phyloP scores from a whole-genome alignment of 306 rosid genomes.

The Vicia faba region DNA sequence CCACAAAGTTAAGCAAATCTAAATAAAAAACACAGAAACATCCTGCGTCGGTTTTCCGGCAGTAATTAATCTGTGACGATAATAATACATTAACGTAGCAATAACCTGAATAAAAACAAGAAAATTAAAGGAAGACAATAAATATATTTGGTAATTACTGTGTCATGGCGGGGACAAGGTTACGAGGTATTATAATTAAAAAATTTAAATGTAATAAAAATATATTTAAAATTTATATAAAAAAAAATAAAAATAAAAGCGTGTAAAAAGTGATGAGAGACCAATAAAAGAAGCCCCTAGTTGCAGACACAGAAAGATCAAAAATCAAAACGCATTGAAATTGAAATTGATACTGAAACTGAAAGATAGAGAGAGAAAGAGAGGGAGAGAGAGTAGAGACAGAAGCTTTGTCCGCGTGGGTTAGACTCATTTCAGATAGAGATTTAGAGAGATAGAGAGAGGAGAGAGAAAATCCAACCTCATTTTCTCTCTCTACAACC shows the following conservation, averaged over 20 bases:
- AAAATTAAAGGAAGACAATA: background rate
- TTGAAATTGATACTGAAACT: constrained; percentile 29
- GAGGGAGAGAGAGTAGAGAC: constrained; percentile 16
- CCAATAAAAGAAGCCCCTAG: constrained; percentile 42
- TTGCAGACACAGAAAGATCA: constrained; percentile 39
- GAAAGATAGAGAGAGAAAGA: constrained; percentile 33
- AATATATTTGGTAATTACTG: background rate
- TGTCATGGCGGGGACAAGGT: constrained; percentile 68
- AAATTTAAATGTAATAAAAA: too few species aligned
- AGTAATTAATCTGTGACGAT: too few species aligned
- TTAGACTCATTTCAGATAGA: constrained; percentile 20
- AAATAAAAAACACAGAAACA: too few species aligned
- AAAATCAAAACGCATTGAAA: constrained; percentile 55
- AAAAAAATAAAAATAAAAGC: constrained; percentile 40
- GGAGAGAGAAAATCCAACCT: constrained; percentile 43
- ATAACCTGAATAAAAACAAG: constrained; percentile 11
- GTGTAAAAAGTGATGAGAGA: constrained; percentile 44
- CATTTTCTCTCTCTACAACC: constrained; percentile 40
- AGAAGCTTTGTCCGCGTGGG: constrained; percentile 17
- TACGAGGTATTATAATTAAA: too few species aligned
- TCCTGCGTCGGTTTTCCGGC: too few species aligned
- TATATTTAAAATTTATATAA: too few species aligned
- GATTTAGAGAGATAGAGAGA: constrained; percentile 40
- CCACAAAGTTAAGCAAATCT: too few species aligned
- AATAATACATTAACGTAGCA: background rate